These are phyloP conservation scores for Silene noctiflora DNA, from an alignment of 179 eudicot genomes.

Conservation along the genomic window DNA sequence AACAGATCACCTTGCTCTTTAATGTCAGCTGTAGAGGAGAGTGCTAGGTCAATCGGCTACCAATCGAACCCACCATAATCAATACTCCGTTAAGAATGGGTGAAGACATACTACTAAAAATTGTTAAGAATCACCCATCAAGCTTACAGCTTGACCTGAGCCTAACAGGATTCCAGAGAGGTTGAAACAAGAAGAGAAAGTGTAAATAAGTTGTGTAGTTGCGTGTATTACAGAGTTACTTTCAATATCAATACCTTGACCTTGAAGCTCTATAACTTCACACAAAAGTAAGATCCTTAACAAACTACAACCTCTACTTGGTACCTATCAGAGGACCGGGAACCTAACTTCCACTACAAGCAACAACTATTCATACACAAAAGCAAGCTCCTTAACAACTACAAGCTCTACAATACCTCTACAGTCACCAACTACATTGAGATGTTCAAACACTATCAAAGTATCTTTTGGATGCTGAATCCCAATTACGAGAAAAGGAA, in stretches of 20 bases:
- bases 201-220: not conserved
- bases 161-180: not conserved
- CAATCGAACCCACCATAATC: too few species aligned
- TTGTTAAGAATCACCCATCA: too few species aligned
- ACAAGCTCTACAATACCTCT: not conserved
- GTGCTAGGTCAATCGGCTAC: too few species aligned
- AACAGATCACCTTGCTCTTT: too few species aligned
- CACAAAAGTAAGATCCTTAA: not conserved
- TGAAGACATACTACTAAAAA: too few species aligned
- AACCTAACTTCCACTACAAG: too few species aligned
- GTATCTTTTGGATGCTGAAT: too few species aligned
- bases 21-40: too few species aligned
- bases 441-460: too few species aligned
- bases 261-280: not conserved
- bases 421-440: not conserved
- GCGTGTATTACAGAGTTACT: not conserved
- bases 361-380: not conserved
- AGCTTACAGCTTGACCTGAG: not conserved
- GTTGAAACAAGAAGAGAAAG: constrained; percentile 8
- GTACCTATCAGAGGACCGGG: too few species aligned
- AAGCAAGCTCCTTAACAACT: not conserved
- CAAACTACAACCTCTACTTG: not conserved
- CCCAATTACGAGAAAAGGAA: too few species aligned
- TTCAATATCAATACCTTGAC: not conserved
- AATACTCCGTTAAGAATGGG: too few species aligned